Conservation (phyloP, 148 eudicot genomes). For the Vaccinium vitisidaea region DNA sequence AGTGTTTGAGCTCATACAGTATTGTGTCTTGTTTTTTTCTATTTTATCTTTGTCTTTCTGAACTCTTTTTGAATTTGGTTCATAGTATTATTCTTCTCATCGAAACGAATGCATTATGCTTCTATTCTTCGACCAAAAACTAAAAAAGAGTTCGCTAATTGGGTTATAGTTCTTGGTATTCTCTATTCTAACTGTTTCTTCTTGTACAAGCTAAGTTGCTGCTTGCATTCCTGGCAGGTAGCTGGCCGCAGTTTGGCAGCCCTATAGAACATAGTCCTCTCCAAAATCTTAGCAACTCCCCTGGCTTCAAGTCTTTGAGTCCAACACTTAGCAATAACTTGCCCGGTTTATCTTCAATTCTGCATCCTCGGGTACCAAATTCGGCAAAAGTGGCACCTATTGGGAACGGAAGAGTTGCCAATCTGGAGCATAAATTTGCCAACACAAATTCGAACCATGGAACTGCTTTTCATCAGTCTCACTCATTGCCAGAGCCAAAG, state of each 20-base stretch:
- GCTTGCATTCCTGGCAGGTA: conserved; percentile 38
- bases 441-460: conserved; percentile 40
- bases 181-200: background rate
- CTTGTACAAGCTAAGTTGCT: conserved; percentile 12
- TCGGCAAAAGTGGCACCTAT: conserved; percentile 61
- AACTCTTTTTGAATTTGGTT: background rate
- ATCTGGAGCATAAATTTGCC: conserved; percentile 39
- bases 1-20: background rate
- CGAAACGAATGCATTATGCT: too few species aligned
- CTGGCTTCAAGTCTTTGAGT: conserved; percentile 46
- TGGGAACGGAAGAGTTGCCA: conserved; percentile 51
- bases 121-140: background rate
- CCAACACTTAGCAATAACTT: conserved; percentile 48
- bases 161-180: background rate
- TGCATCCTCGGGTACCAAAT: conserved; percentile 51
- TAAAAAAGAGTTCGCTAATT: background rate
- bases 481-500: conserved; percentile 70
- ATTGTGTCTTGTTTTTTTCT: background rate
- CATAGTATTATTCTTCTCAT: background rate
- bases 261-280: conserved; percentile 53
- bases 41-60: background rate
- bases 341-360: conserved; percentile 62
- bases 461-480: conserved; percentile 49
- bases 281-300: conserved; percentile 52
- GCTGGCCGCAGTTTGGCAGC: conserved; percentile 66